Base-by-base conservation (phyloP, 1,284 basidiomycete genomes). In the Ceratobasidium sp. region DNA sequence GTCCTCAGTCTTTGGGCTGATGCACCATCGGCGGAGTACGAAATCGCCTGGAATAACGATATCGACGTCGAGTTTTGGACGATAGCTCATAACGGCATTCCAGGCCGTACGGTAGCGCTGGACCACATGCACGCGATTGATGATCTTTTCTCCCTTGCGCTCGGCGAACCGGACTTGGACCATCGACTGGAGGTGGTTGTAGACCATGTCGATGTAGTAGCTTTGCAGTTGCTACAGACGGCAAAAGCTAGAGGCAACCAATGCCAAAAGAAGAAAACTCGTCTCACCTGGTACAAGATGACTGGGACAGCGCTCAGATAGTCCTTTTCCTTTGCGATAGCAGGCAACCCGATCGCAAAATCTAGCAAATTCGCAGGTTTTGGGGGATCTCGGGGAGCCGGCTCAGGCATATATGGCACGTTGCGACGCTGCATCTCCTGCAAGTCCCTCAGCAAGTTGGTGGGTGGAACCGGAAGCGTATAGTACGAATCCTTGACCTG, bases 141-240 rank as follows among this genome's bases (percentile, higher is more conserved):
- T 39, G n/a, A 70, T 46, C n/a, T 70, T 16, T 39, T 50, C 34
- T 3, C 43, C 53, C 2, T 43, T 10, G 30, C 55, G 67, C 18
- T 58, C 53, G 39, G 39, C 67, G 55, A 59, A 70, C 0, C 39
- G 67, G 43, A 59, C 53, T 70, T 70, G 67, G 26, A 70, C 55
- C 18, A 50, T 36, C 53, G 46, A 32, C 9, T 36, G 28, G 10
- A 70, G 43, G 3, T 4, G 43, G 55, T 41, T 23, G 53, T 58
- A 59, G 18, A 70, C 45, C 6, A 26, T 36, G n/a, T 70, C 55
- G 53, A 36, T 26, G 28, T 46, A 53, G 16, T 23, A 21, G 8
- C 28, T 1, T 21, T 70, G 39, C 28, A 57, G 39, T 61, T 61
- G 39, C 59, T 61, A 46, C 30, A 28, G n/a, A 9, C 12, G 43